Evolutionary conservation across 805 yeast genomes (phyloP), one percentile per base, ranked within the genome.

Genomic region (Pichia ethanolica): DNA sequence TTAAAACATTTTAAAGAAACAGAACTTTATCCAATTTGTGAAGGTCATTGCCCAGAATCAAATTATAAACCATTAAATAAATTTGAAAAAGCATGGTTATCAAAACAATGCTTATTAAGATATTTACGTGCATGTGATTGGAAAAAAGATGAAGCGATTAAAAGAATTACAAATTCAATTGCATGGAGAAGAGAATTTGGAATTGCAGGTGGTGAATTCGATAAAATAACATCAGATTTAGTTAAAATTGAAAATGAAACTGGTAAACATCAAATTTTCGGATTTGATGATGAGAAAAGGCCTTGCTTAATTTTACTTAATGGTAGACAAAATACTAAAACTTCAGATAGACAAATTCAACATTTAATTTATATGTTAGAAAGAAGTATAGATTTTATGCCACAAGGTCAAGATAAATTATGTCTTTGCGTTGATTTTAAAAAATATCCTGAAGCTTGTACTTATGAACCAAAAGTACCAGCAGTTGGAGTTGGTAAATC

Each of bases 101-200:
- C 97, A 3, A 78, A 82, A 58, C 97, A 93, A 65, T 93, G 99
- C 64, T 70, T 93, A 46, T 67, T 88, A 58, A 77, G 99, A 63
- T 93, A 93, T 64, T 71, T 91, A 47, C 76, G 97, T 45, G 99
- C 99, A 12, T 85, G 97, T 37, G 86, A 87, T 64, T 93, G 99
- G 98, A 75, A 79, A 42, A 70, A 73, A 0, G 69, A 73, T 36
- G 88, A 83, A 3, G 81, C 90, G 38, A 82, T 82, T 44, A 78
- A 78, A 51, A 78, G 99, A 59, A 69, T 93, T 3, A 83, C 81
- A 51, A 77, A 75, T 38, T 82, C 97, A 0, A 63, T 93, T 27
- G 83, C 87, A 3, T 93, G 99, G 99, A 78, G 99, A 70, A 79
- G 98, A 57, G 91, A 86, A 54, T 91, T 89, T 63, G 97, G 97